A percentile compares a stretch with the other conserved stretches of the same genome.
phyloP scores from a whole-genome alignment of 768 basidiomycete species.

The Tubosaeta brunneosetosa region DNA sequence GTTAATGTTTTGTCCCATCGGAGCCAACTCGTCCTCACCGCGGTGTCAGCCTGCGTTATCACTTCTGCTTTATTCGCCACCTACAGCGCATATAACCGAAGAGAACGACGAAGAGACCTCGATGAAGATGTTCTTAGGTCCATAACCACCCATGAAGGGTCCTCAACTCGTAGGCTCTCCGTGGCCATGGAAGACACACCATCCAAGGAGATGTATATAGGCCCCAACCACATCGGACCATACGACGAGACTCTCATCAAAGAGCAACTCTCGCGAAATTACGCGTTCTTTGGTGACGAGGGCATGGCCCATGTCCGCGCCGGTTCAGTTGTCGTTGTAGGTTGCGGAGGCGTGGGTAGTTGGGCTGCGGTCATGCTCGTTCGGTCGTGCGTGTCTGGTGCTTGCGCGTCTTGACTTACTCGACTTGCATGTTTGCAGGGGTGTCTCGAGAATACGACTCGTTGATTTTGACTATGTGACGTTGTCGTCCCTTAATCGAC shows the following conservation, averaged over 20 bases:
- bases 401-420: not conserved
- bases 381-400: slow-evolving; percentile 80
- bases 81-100: slow-evolving; percentile 47
- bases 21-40: slow-evolving; percentile 61
- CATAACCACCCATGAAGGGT: slow-evolving; percentile 29
- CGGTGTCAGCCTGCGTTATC: slow-evolving; percentile 56
- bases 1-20: slow-evolving; percentile 43
- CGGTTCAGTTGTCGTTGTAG: slow-evolving; percentile 80
- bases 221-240: slow-evolving; percentile 19
- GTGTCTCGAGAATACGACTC: slow-evolving; percentile 71
- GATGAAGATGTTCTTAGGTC: slow-evolving; percentile 54
- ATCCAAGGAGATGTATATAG: slow-evolving; percentile 15
- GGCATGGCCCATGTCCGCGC: slow-evolving; percentile 74
- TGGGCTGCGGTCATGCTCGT: slow-evolving; percentile 94
- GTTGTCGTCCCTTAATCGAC: slow-evolving; percentile 89
- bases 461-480: slow-evolving; percentile 97
- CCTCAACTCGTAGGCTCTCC: not conserved
- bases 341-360: slow-evolving; percentile 95
- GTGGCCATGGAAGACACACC: slow-evolving; percentile 3
- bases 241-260: slow-evolving; percentile 79
- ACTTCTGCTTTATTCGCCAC: slow-evolving; percentile 59
- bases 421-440: slow-evolving; percentile 39
- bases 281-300: slow-evolving; percentile 90
- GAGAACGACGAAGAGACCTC: slow-evolving; percentile 50
- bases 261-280: slow-evolving; percentile 91